Evolutionary conservation across 352 stramenopile species (phyloP), one percentile per base, ranked within the genome.

Genomic region (Aphanomyces cochlioides): DNA sequence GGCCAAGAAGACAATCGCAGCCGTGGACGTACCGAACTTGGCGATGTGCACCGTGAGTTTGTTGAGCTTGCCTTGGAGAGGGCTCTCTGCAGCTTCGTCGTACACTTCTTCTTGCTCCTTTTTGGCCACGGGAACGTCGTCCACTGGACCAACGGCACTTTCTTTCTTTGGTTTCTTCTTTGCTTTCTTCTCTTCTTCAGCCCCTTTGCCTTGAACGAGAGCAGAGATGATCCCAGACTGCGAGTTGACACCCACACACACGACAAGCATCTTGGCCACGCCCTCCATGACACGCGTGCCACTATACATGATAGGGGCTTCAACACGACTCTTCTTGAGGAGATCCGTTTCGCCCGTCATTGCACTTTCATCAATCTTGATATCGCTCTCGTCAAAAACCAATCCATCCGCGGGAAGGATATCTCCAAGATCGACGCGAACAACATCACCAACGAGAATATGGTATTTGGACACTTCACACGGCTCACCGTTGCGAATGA

Each of bases 281-380:
- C 95, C 95, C 59, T 93, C 87, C 74, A 94, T 95, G 13, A 96
- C 85, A 39, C 93, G 95, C 41, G 92, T 98, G 43, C 92, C 93
- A 7, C 87, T 97, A 7, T 98, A 78, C 36, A 98, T 70, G 69
- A 97, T 96, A 5, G 89, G 88, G 69, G 93, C 84, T 15, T 88
- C 79, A 15, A 74, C 74, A 5, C 60, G 61, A 60, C 76, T 81
- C 80, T 97, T 97, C 15, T 74, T 66, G 1, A 98, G 41, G 21
- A 96, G 71, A 45, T 96, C 89, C 12, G 91, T 89, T 75, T 98
- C 93, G 37, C 92, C 93, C 19, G 92, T 98, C 68, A 98, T 80
- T 19, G 87, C 79, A 34, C 80, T 93, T 69, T 98, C 90, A 69
- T 98, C 89, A 63, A 94, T 85, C 72, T 92, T 92, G 13, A 97